Evolutionary conservation across 352 stramenopile species (phyloP), one percentile per base, ranked within the genome.

Genomic region (Phytophthora idaei): DNA sequence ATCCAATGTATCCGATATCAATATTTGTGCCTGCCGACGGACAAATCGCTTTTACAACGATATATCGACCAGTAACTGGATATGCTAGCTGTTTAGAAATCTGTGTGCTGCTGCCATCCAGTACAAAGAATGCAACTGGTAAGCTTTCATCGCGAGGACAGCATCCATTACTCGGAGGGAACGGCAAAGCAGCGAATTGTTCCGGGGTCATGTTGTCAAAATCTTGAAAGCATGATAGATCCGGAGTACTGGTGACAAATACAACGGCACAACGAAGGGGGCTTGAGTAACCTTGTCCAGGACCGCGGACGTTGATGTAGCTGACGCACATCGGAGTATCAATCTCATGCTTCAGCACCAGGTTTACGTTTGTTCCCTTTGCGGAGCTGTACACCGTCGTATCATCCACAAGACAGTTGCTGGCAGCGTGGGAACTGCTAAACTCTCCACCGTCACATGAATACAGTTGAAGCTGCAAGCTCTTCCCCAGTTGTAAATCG

Each of bases 371-470:
- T 15, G 69, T 47, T 27, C 78, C 71, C 52, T 92, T 89, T 0
- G 77, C 52, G 1, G 89, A 94, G 59, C 89, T 96, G 61, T 92
- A 96, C 12, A 96, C 89, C 0, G 83, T 87, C 8, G 78, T 73
- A 61, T 96, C 89, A 45, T 96, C 87, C 25, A 92, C 4, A 31
- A 96, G 63, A 54, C 80, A 87, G 64, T 96, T 94, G 3, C 58
- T 69, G n/a, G 76, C 73, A 5, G 61, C 45, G 55, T 95, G 87
- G 2, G 85, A 93, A 14, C 67, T 76, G 50, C 85, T 95, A 54
- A 94, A 93, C 56, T 96, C 89, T 8, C 85, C 89, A 29, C 89
- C 89, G 37, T 96, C 87, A 51, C 85, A 93, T 5, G 64, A 84
- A 34, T 78, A 54, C 4, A 94, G 73, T 62, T 89, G 73, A 15